Evolutionary conservation across 1,284 basidiomycete species (phyloP), one percentile per base, ranked within the genome.

Genomic region (Moniliophthora roreri): DNA sequence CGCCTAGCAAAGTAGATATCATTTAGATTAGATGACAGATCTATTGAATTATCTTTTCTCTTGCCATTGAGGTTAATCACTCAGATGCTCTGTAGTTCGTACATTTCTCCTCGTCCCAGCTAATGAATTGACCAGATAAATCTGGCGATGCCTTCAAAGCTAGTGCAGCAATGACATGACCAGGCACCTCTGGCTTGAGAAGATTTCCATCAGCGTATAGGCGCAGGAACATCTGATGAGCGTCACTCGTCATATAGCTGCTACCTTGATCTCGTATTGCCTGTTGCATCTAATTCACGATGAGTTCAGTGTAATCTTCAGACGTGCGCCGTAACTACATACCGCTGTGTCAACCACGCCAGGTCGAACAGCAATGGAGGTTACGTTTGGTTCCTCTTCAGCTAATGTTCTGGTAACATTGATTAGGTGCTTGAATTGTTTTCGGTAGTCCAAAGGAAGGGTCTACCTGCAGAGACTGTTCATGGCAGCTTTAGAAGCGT

Each of bases 281-380:
- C 16, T 62, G 61, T 75, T 91, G 89, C 90, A 92, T 92, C 89
- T 92, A 56, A n/a, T n/a, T 37, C 55, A 40, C 52, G 26, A 32
- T 60, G 10, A 50, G 41, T 45, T 47, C 16, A 56, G 28, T 10
- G 18, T 24, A 16, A 26, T 46, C 45, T 48, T 23, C 23, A 20
- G 50, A 39, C 36, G 51, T 23, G 44, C 47, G 16, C 49, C 44
- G 51, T 32, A 36, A 70, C 77, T 55, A 35, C 11, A 32, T 63
- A 89, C 90, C 36, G 67, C 68, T 4, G 89, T 92, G 58, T 93
- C 86, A 9, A 95, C 91, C 66, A 87, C 88, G 16, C 93, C 93
- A 0, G 94, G 94, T 0, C 93, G 81, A 1, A 96, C 61, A 5
- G 93, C 87, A 26, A 95, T 78, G 10, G 81, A 83, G 2, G 82